These are phyloP conservation scores for Globisporangium megalacanthum DNA, from an alignment of 352 stramenopile species.

Conservation along the genomic window DNA sequence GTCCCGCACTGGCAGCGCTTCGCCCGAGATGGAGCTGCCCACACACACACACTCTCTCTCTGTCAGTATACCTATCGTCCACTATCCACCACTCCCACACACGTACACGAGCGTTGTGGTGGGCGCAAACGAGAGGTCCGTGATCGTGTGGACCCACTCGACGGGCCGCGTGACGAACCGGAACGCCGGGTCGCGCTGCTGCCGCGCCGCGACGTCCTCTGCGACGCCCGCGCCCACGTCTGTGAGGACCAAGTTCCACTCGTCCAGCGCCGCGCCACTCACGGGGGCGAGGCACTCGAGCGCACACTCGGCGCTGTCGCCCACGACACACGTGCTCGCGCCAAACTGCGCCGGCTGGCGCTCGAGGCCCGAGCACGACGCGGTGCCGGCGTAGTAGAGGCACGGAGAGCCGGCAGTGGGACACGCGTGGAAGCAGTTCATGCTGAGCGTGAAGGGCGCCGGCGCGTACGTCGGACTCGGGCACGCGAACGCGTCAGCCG, in stretches of 20 bases:
- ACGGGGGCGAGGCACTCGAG: slow-evolving; percentile 37
- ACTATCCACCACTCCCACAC: not conserved
- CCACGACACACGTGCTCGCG: slow-evolving; percentile 5
- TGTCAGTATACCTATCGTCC: not conserved
- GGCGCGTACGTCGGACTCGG: slow-evolving; percentile 3
- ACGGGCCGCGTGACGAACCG: slow-evolving; percentile 20
- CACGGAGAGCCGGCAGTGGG: slow-evolving; percentile 14
- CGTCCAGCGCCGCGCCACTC: slow-evolving; percentile 12
- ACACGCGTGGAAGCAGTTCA: slow-evolving; percentile 22
- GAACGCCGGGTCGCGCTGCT: slow-evolving; percentile 16
- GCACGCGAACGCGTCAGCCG: slow-evolving; percentile 5
- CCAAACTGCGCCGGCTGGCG: not conserved
- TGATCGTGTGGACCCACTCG: slow-evolving; percentile 16
- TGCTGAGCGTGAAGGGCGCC: slow-evolving; percentile 14
- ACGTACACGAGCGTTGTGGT: slow-evolving; percentile 26
- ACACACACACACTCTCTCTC: not conserved
- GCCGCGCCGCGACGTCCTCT: slow-evolving; percentile 17
- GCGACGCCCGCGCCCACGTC: slow-evolving; percentile 21
- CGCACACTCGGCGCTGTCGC: slow-evolving; percentile 16
- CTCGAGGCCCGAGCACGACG: slow-evolving; percentile 10
- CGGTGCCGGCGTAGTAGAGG: slow-evolving; percentile 14
- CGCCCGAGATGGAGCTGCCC: slow-evolving; percentile 24
- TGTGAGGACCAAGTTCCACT: slow-evolving; percentile 31
- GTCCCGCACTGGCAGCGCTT: slow-evolving; percentile 31
- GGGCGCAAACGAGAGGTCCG: slow-evolving; percentile 24